Evolutionary conservation across 768 basidiomycete genomes (phyloP).

Genomic region (Lactarius akahatsu): DNA sequence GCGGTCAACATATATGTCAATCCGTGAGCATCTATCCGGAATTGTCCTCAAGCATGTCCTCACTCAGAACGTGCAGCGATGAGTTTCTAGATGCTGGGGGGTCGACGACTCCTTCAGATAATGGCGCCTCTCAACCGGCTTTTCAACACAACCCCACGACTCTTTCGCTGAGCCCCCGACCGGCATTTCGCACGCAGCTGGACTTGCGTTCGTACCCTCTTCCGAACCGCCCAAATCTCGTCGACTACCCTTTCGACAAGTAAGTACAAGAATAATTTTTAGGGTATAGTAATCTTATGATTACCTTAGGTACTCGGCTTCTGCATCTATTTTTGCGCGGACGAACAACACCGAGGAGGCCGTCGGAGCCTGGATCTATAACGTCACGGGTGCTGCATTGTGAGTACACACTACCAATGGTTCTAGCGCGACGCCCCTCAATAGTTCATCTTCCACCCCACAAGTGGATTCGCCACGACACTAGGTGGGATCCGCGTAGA

Average conservation of each 20-base stretch:
- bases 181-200: conserved; percentile 13
- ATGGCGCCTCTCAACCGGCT: background rate
- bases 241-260: conserved; percentile 21
- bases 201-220: background rate
- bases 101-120: background rate
- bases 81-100: conserved; percentile 2
- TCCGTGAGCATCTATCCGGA: conserved; percentile 3
- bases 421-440: no score
- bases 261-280: background rate
- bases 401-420: background rate
- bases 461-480: conserved; percentile 15
- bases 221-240: background rate
- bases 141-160: conserved; percentile 17
- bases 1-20: conserved; percentile 20
- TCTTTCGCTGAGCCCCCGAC: background rate
- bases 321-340: conserved; percentile 10
- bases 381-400: conserved; percentile 11
- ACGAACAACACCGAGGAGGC: conserved; percentile 11
- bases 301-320: background rate
- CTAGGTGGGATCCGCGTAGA: background rate
- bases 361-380: conserved; percentile 10
- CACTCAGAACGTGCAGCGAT: conserved; percentile 3
- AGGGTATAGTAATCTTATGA: no score
- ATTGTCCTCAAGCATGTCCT: background rate
- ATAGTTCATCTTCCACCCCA: background rate